These are phyloP conservation scores for Lipomyces japonicus DNA, from an alignment of 805 yeast species.

Conservation along the genomic window DNA sequence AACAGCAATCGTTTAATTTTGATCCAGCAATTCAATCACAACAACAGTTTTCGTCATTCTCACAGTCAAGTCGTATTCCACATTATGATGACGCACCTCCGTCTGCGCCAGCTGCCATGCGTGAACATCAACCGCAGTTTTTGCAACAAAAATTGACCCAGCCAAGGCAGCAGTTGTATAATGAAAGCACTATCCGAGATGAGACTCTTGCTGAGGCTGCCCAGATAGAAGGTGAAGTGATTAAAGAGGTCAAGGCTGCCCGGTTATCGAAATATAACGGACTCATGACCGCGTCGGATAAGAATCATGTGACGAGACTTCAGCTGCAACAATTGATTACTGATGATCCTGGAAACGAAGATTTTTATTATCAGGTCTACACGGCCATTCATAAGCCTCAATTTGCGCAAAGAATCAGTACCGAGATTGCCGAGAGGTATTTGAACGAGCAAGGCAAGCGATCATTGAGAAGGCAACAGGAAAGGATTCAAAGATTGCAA, in stretches of 20 bases:
- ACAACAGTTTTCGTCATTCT: too few species aligned
- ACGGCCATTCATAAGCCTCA: constrained; percentile 57
- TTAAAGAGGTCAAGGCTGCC: constrained; percentile 58
- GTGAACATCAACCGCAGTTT: too few species aligned
- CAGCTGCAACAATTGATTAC: constrained; percentile 94
- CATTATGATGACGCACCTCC: too few species aligned
- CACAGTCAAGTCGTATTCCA: too few species aligned
- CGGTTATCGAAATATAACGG: constrained; percentile 73
- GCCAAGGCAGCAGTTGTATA: background rate
- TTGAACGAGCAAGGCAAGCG: constrained; percentile 26
- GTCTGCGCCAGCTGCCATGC: too few species aligned
- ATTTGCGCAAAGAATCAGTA: constrained; percentile 12
- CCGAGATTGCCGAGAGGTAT: constrained; percentile 24
- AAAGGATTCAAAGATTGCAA: constrained; percentile 92
- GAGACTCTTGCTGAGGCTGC: constrained; percentile 3
- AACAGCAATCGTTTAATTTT: too few species aligned
- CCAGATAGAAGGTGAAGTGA: constrained; percentile 5
- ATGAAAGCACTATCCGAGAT: background rate
- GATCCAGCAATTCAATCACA: too few species aligned
- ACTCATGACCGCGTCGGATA: constrained; percentile 94
- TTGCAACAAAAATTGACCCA: background rate
- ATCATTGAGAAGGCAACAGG: constrained; percentile 34
- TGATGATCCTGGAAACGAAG: constrained; percentile 95
- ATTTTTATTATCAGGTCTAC: constrained; percentile 90
- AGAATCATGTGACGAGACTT: constrained; percentile 89